A percentile compares a stretch with the other conserved stretches of the same genome.
phyloP scores from a whole-genome alignment of 169 alveolate species.

The Cryptosporidium ubiquitum region DNA sequence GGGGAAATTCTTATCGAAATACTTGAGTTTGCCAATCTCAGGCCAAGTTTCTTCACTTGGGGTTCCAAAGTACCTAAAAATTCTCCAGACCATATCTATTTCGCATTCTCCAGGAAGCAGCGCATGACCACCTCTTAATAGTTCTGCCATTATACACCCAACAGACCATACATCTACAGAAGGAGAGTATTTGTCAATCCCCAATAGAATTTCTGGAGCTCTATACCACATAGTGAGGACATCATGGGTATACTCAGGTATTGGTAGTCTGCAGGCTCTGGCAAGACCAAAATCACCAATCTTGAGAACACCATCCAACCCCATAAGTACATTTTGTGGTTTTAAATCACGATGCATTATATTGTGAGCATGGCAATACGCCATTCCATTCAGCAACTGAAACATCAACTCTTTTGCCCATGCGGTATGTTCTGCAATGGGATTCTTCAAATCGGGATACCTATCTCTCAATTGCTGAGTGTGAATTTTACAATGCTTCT shows the following conservation, averaged over 20 bases:
- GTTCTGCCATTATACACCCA: slow-evolving; percentile 88
- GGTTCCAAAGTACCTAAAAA: slow-evolving; percentile 86
- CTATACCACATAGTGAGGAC: slow-evolving; percentile 90
- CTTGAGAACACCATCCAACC: slow-evolving; percentile 83
- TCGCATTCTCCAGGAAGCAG: slow-evolving; percentile 88
- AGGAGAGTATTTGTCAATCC: slow-evolving; percentile 86
- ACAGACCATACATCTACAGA: slow-evolving; percentile 91
- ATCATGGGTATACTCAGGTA: slow-evolving; percentile 88
- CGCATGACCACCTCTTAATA: slow-evolving; percentile 85
- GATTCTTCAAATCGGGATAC: slow-evolving; percentile 66
- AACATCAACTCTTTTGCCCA: slow-evolving; percentile 78
- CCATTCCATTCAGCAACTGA: slow-evolving; percentile 82
- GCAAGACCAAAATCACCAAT: slow-evolving; percentile 90
- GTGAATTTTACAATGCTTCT: slow-evolving; percentile 46
- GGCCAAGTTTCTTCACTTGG: slow-evolving; percentile 90
- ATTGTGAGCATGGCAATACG: slow-evolving; percentile 84
- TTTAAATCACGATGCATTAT: slow-evolving; percentile 89
- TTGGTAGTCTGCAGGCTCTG: slow-evolving; percentile 87
- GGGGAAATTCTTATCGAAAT: slow-evolving; percentile 65
- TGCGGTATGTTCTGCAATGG: slow-evolving; percentile 65
- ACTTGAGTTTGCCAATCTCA: slow-evolving; percentile 65
- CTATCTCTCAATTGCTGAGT: slow-evolving; percentile 59
- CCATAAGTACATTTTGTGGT: slow-evolving; percentile 87
- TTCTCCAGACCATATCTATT: slow-evolving; percentile 87
- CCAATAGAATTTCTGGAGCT: slow-evolving; percentile 90